phyloP scores from a whole-genome alignment of 108 stramenopile species.

The Schizochytrium sp. region DNA sequence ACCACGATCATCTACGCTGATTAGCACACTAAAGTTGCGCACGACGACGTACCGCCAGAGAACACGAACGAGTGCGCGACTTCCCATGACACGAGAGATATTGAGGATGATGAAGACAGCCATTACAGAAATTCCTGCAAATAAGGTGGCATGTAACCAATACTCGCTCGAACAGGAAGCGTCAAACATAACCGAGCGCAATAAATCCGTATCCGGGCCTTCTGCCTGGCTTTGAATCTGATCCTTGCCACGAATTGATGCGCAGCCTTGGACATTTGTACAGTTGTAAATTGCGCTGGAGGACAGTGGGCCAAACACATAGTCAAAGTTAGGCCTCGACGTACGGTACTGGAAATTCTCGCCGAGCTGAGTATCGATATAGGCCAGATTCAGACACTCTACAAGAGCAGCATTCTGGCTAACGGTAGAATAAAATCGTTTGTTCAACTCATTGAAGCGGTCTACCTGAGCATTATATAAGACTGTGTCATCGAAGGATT shows the following conservation, averaged over 20 bases:
- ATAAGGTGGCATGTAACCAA: slow-evolving; percentile 35
- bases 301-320: neutral
- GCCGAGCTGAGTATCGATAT: neutral
- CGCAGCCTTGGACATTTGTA: slow-evolving; percentile 5
- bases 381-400: neutral
- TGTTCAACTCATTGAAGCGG: slow-evolving; percentile 21
- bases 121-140: neutral
- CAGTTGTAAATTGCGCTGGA: slow-evolving; percentile 10
- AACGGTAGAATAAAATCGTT: slow-evolving; percentile 10
- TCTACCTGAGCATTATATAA: neutral
- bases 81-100: slow-evolving; percentile 7
- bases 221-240: neutral
- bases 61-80: slow-evolving; percentile 20
- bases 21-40: slow-evolving; percentile 4
- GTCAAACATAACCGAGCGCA: slow-evolving; percentile 9
- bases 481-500: slow-evolving; percentile 34
- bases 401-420: slow-evolving; percentile 3
- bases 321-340: neutral
- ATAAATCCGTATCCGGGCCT: slow-evolving; percentile 9
- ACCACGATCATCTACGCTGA: neutral
- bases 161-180: slow-evolving; percentile 51
- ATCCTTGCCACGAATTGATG: slow-evolving; percentile 23
- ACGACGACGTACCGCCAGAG: slow-evolving; percentile 15
- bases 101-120: slow-evolving; percentile 32
- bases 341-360: neutral